Base-by-base conservation (phyloP, 208 protist species). In the Acanthamoeba culbertsoni region DNA sequence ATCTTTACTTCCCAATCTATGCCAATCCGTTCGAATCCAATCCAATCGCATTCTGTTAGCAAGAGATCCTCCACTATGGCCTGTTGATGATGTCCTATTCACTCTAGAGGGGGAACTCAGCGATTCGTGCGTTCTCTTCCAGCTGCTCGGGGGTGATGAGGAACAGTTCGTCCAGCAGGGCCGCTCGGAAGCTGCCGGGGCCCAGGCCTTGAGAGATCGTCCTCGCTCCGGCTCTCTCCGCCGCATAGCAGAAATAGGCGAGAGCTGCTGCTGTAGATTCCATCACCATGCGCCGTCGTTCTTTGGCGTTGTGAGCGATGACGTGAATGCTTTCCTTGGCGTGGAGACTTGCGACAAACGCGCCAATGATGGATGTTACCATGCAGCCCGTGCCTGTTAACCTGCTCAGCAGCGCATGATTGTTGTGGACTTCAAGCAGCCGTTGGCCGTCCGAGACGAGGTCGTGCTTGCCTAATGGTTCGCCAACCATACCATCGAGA, bases 351-450 rank as follows among this genome's bases (percentile, higher is more conserved):
- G 46, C 51, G 6, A 63, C 79, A 31, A 88, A 88, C 14, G 79
- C 79, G 48, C 79, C 79, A 23, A 88, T 88, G 35, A 88, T 10
- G 1, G 79, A 35, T 7, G 79, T 88, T 6, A 63, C 79, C 79
- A 88, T 88, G 16, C 79, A 88, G 79, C 79, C 79, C 23, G 79
- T 88, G 31, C 48, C 79, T 20, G 79, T 88, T 20, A 88, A 7
- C 33, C 37, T 26, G 4, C 79, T n/a, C 26, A 88, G 43, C 46
- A 88, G 23, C 8, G 28, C 31, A 33, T 88, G 79, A n/a, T 63
- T 63, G 79, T 88, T 88, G 79, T 88, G 48, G 33, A 88, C 79
- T 26, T 55, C 40, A 0, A 65, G 37, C 28, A 88, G 7, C 7
- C 51, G 79, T 48, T 88, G 33, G 12, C 79, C 79, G 37, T 88